These are phyloP conservation scores for Suillus alpinus DNA, from an alignment of 768 basidiomycete genomes.

Conservation along the genomic window DNA sequence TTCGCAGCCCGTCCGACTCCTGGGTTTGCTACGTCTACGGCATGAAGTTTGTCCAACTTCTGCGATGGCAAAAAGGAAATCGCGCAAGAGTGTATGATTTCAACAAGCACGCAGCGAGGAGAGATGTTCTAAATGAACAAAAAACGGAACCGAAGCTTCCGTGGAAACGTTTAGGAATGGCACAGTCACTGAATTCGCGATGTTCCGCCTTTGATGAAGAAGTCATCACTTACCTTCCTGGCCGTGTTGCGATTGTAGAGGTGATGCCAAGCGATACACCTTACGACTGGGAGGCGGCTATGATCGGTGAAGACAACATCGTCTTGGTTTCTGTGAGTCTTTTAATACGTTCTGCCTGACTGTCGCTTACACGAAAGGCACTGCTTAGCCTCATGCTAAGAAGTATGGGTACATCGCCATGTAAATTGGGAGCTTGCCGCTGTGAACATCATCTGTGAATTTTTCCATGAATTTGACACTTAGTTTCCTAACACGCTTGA, in stretches of 20 bases:
- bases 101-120: conserved; percentile 23
- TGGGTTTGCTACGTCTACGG: conserved; percentile 39
- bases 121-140: conserved; percentile 8
- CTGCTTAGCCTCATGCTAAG: conserved; percentile 10
- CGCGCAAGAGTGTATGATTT: conserved; percentile 32
- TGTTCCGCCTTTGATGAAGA: conserved; percentile 19
- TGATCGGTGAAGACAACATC: conserved; percentile 36
- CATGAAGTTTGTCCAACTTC: conserved; percentile 27
- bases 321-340: conserved; percentile 30
- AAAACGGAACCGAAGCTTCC: conserved; percentile 6
- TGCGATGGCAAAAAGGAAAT: conserved; percentile 19
- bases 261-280: not conserved
- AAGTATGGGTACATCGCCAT: conserved; percentile 28
- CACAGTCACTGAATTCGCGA: conserved; percentile 8
- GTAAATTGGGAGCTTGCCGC: conserved; percentile 10
- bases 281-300: conserved; percentile 27
- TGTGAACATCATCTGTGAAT: not conserved
- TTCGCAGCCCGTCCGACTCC: conserved; percentile 22
- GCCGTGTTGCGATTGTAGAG: conserved; percentile 19
- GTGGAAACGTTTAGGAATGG: conserved; percentile 18
- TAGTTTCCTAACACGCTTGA: not conserved
- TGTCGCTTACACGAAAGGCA: not conserved
- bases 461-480: no score
- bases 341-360: not conserved
- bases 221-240: conserved; percentile 28